These are phyloP conservation scores for Lupinus albus DNA, from an alignment of 306 rosid genomes.

Conservation along the genomic window DNA sequence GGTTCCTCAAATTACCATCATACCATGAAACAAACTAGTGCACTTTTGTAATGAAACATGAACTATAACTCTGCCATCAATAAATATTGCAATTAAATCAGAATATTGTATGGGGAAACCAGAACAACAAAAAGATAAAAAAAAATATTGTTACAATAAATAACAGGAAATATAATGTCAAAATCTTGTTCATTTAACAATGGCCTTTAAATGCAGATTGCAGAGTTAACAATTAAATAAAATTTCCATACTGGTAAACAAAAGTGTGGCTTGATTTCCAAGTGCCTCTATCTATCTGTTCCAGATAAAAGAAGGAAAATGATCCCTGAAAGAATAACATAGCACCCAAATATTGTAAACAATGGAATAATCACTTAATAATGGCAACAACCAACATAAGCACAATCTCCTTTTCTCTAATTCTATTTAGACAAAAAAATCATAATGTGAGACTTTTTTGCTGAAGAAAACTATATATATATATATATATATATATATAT, in stretches of 20 bases:
- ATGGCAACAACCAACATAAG: not conserved
- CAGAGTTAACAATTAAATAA: not conserved
- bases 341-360: not conserved
- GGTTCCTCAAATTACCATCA: slow-evolving; percentile 21
- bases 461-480: not conserved
- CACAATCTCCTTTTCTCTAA: not conserved
- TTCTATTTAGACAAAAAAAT: too few species aligned
- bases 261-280: not conserved
- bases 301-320: not conserved
- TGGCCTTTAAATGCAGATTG: not conserved
- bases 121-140: too few species aligned
- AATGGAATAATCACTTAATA: not conserved
- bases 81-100: not conserved
- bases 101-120: too few species aligned
- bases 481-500: not conserved
- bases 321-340: not conserved
- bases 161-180: not conserved
- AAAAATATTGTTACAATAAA: too few species aligned
- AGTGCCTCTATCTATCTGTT: not conserved
- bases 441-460: too few species aligned
- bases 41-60: not conserved
- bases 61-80: slow-evolving; percentile 12
- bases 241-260: not conserved
- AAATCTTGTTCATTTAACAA: not conserved
- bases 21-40: slow-evolving; percentile 10